Percentiles rank a stretch among this genome's conserved stretches.
These are phyloP conservation scores for Vigna nakashimae DNA, from an alignment of 306 rosid genomes.

Conservation along the genomic window DNA sequence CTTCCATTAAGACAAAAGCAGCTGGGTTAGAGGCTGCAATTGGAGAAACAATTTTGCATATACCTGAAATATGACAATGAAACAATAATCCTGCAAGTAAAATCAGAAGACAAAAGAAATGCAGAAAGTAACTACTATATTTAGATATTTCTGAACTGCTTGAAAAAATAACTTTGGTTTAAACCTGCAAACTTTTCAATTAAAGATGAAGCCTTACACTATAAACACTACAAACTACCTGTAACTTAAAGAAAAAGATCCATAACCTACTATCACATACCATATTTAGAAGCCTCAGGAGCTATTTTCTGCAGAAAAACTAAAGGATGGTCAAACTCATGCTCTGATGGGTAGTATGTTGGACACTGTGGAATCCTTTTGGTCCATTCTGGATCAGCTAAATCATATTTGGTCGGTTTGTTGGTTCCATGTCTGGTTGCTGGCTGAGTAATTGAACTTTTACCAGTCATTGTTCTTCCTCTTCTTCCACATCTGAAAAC, in stretches of 20 bases:
- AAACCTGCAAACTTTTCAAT: neutral
- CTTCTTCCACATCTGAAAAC: constrained; percentile 15
- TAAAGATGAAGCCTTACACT: neutral
- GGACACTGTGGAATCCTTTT: constrained; percentile 49
- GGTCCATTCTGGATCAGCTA: constrained; percentile 43
- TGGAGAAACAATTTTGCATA: constrained; percentile 58
- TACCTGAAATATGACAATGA: constrained; percentile 48
- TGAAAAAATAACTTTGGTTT: neutral
- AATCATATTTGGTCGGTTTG: constrained; percentile 29
- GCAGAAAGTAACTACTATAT: too few relatives aligned
- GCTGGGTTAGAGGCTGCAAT: constrained; percentile 45
- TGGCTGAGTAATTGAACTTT: neutral
- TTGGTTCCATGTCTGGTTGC: neutral
- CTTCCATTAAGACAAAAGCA: constrained; percentile 44
- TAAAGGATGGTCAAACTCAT: constrained; percentile 50
- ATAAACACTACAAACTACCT: neutral
- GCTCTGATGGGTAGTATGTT: constrained; percentile 46
- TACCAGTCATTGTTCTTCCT: neutral
- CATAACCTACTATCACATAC: constrained; percentile 32
- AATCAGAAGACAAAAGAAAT: neutral
- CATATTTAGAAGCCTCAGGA: constrained; percentile 47
- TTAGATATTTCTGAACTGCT: constrained; percentile 1
- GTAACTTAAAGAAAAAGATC: neutral
- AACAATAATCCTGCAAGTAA: neutral
- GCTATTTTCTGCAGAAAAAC: constrained; percentile 50